Percentiles rank a stretch among this genome's conserved stretches.
Evolutionary conservation across 176 grass and related monocot genomes (phyloP).

Genomic region (Paspalum vaginatum): DNA sequence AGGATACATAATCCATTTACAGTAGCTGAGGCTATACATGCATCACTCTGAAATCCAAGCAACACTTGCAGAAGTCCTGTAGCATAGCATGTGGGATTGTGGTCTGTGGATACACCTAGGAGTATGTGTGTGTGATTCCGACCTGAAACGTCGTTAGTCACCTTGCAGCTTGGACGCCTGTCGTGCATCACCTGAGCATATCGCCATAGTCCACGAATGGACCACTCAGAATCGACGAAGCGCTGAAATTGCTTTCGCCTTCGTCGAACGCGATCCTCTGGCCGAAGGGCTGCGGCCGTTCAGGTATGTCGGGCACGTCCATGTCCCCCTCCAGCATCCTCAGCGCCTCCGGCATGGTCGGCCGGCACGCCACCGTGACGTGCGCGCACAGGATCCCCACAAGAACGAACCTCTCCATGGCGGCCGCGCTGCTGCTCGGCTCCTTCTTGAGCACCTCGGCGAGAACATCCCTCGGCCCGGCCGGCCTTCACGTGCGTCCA

Average conservation of each 20-base stretch:
- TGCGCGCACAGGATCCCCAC: slow-evolving; percentile 89
- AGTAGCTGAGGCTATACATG: not conserved
- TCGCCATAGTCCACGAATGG: slow-evolving; percentile 50
- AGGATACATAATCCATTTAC: slow-evolving; percentile 3
- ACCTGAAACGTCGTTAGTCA: not conserved
- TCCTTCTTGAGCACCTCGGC: slow-evolving; percentile 35
- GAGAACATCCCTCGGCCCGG: slow-evolving; percentile 51
- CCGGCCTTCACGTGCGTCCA: slow-evolving; percentile 76
- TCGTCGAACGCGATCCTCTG: slow-evolving; percentile 55
- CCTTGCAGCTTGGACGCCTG: not conserved
- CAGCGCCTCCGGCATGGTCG: slow-evolving; percentile 83
- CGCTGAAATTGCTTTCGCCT: slow-evolving; percentile 51
- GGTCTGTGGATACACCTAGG: not conserved
- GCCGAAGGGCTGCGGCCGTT: slow-evolving; percentile 66
- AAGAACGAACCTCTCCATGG: slow-evolving; percentile 86
- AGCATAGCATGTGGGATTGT: not conserved
- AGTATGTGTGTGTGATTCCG: too few relatives aligned
- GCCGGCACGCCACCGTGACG: slow-evolving; percentile 79
- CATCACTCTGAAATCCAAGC: slow-evolving; percentile 2
- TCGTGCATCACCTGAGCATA: slow-evolving; percentile 63
- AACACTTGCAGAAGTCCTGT: not conserved
- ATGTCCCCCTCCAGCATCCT: slow-evolving; percentile 87
- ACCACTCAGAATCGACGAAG: slow-evolving; percentile 50
- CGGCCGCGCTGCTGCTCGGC: slow-evolving; percentile 33
- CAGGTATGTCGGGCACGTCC: slow-evolving; percentile 73